Conservation (phyloP, 2,329 filamentous ascomycete species). For the Paecilomyces niveus region DNA sequence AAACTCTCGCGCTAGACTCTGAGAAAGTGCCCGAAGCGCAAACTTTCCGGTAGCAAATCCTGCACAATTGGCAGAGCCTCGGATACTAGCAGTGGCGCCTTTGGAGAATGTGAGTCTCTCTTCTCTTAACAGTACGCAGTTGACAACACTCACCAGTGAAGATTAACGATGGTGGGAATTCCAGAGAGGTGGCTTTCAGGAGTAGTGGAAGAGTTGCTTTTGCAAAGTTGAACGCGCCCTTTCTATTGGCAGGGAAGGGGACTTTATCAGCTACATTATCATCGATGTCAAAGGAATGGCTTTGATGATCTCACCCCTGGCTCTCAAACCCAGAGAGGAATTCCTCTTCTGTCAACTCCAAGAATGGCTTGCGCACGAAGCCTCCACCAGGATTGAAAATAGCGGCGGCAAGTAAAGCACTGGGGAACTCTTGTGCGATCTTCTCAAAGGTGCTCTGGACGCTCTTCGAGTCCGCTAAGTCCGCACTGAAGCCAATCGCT, state of each 20-base stretch:
- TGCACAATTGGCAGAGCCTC: conserved; percentile 61
- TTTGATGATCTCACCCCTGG: conserved; percentile 35
- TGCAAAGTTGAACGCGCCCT: conserved; percentile 69
- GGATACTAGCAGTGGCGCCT: conserved; percentile 74
- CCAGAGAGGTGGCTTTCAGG: conserved; percentile 49
- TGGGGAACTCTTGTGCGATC: conserved; percentile 48
- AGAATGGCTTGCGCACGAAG: conserved; percentile 53
- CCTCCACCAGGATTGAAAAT: conserved; percentile 55
- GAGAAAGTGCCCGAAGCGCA: conserved; percentile 64
- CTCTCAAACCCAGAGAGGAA: conserved; percentile 47
- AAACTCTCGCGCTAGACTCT: conserved; percentile 75
- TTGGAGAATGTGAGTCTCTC: neutral
- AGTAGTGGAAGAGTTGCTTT: conserved; percentile 65
- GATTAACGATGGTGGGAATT: conserved; percentile 69
- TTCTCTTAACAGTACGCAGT: neutral
- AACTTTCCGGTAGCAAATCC: conserved; percentile 76
- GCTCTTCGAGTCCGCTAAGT: conserved; percentile 47
- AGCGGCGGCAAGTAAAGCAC: conserved; percentile 43
- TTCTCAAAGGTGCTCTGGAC: conserved; percentile 47
- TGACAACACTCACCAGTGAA: conserved; percentile 50
- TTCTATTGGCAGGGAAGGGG: conserved; percentile 14
- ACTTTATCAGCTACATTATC: neutral
- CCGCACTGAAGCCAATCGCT: conserved; percentile 55
- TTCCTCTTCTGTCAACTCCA: conserved; percentile 54
- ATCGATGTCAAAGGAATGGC: neutral